phyloP scores from a whole-genome alignment of 495 filamentous ascomycete genomes.

The Lepraria neglecta region DNA sequence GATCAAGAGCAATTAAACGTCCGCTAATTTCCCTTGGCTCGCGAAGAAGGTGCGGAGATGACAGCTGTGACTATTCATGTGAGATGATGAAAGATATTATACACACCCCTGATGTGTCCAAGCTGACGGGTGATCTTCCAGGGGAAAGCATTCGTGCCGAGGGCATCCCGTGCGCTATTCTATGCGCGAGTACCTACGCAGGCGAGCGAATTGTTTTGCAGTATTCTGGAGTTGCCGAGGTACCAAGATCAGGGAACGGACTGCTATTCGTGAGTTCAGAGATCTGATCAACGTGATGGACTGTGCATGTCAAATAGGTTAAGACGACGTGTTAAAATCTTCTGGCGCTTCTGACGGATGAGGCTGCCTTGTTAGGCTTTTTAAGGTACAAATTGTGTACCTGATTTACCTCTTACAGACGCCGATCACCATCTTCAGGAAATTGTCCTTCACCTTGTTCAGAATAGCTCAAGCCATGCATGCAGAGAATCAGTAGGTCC shows the following conservation, averaged over 20 bases:
- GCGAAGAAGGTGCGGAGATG: not conserved
- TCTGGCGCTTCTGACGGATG: not conserved
- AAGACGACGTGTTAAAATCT: not conserved
- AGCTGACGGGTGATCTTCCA: not conserved
- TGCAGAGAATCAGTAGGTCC: not conserved
- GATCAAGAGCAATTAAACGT: not conserved
- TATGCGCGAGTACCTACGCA: not conserved
- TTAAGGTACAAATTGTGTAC: not conserved
- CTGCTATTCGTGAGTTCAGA: not conserved
- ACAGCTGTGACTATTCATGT: not conserved
- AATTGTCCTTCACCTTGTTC: no score
- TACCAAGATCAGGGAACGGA: not conserved
- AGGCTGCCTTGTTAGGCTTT: not conserved
- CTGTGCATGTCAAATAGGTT: not conserved
- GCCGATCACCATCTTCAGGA: not conserved
- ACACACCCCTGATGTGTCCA: no score
- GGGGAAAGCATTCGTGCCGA: not conserved
- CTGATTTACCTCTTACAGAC: not conserved
- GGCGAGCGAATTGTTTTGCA: not conserved
- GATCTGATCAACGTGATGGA: not conserved
- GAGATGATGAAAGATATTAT: slow-evolving; percentile 3
- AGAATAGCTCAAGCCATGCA: not conserved
- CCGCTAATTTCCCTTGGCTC: not conserved
- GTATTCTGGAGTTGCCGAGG: not conserved
- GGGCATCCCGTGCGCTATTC: not conserved